Base-by-base conservation (phyloP, 805 yeast species). In the Lipomyces orientalis region DNA sequence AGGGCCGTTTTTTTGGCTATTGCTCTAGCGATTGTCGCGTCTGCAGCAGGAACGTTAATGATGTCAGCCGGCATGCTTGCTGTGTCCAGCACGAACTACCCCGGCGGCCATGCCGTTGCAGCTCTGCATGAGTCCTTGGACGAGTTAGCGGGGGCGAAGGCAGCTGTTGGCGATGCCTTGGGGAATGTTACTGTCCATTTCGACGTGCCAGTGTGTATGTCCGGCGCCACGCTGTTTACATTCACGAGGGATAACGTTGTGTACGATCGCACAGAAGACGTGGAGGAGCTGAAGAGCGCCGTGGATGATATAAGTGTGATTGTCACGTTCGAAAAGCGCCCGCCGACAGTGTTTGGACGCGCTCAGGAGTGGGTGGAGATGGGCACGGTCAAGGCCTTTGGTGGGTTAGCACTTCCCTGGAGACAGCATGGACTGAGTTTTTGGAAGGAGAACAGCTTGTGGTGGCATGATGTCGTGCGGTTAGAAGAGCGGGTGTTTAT, bases 131-230 rank as follows among this genome's bases (percentile, higher is more conserved):
- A 73, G 85, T 33, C 61, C 79, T 8, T 67, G 68, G 49, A 43
- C 62, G 22, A n/a, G 49, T 43, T 43, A n/a, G 49, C 97, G 0
- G 83, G 89, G 60, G 80, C 80, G 76, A 94, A 94, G 77, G 94
- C 94, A 75, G 97, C 97, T 1, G 98, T 98, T 12, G 98, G 97
- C 0, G 82, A 79, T 0, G 97, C 97, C 0, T 78, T 93, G 33
- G 62, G 64, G n/a, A 37, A 63, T 8, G 66, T 81, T 19, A 77
- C 82, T 0, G 86, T 93, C 9, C 97, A 93, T 77, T 79, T 91
- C 79, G 96, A 90, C 73, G 88, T 89, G 2, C 86, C 90, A 0
- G 84, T 94, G 0, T 91, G 97, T 74, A 92, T 91, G 95, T 87
- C 94, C 0, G 98, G 98, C 8, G 88, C 88, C 3, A 85, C 93